phyloP scores from a whole-genome alignment of 805 yeast species.

The Wickerhamomyces chambardii region DNA sequence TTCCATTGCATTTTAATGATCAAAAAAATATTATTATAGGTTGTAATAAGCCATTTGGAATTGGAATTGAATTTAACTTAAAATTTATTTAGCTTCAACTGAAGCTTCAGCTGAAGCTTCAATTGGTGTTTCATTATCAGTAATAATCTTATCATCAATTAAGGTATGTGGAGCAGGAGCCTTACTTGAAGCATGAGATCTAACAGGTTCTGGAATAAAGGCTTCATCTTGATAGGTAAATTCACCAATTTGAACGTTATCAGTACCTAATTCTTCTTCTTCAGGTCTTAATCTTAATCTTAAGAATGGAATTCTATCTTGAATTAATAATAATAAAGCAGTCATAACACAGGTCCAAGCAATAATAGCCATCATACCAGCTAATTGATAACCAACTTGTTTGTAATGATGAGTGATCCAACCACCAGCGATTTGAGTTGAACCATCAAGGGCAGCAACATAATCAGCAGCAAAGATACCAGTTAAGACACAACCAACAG shows the following conservation, averaged over 20 bases:
- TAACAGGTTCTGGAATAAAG: slow-evolving; percentile 71
- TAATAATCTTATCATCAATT: slow-evolving; percentile 26
- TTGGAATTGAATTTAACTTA: too few species aligned
- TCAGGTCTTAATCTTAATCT: slow-evolving; percentile 78
- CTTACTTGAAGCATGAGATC: slow-evolving; percentile 37
- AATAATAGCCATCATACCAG: slow-evolving; percentile 63
- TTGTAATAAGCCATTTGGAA: too few species aligned
- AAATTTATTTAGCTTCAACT: too few species aligned
- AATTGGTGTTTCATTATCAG: slow-evolving; percentile 11
- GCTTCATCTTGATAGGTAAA: slow-evolving; percentile 57
- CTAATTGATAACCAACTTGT: slow-evolving; percentile 85
- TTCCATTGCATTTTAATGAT: background rate
- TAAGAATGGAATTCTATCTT: slow-evolving; percentile 75
- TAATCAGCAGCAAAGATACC: slow-evolving; percentile 92
- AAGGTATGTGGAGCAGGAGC: slow-evolving; percentile 18
- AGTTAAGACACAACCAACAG: slow-evolving; percentile 73
- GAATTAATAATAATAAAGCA: slow-evolving; percentile 49
- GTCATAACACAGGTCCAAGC: slow-evolving; percentile 74
- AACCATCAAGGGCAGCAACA: slow-evolving; percentile 76
- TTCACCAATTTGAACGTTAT: slow-evolving; percentile 87
- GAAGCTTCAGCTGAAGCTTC: background rate
- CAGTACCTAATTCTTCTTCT: slow-evolving; percentile 84
- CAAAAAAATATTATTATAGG: too few species aligned
- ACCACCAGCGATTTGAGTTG: slow-evolving; percentile 64
- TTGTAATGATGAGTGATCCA: slow-evolving; percentile 78